A percentile compares a stretch with the other conserved stretches of the same genome.
These are phyloP conservation scores for Candida sonorensis DNA, from an alignment of 805 yeast species.

Conservation along the genomic window DNA sequence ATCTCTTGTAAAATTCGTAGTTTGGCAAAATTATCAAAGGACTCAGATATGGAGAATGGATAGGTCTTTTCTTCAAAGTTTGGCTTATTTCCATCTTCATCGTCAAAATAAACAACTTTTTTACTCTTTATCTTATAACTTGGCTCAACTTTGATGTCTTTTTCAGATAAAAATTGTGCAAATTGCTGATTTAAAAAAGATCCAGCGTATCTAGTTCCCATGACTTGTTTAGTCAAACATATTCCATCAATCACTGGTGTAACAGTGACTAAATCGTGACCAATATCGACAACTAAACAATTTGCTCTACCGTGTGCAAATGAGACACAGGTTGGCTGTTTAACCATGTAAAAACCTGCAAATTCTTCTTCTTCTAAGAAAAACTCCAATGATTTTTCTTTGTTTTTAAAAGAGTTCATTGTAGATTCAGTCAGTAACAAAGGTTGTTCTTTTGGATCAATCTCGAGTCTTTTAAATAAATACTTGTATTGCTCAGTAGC, in stretches of 20 bases:
- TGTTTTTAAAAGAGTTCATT: conserved; percentile 67
- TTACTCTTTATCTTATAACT: conserved; percentile 47
- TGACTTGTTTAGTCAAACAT: conserved; percentile 61
- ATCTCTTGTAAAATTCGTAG: conserved; percentile 59
- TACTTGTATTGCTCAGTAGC: conserved; percentile 68
- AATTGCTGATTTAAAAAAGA: conserved; percentile 52
- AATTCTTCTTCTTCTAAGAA: conserved; percentile 62
- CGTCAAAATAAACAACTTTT: conserved; percentile 23
- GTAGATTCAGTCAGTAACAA: conserved; percentile 79
- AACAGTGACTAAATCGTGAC: conserved; percentile 70
- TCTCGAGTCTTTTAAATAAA: conserved; percentile 46
- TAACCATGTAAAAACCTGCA: conserved; percentile 77
- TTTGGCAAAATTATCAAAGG: conserved; percentile 51
- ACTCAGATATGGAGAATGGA: conserved; percentile 34
- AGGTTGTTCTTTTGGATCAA: conserved; percentile 64
- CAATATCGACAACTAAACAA: conserved; percentile 79
- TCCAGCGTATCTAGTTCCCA: conserved; percentile 72
- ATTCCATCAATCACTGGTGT: conserved; percentile 83
- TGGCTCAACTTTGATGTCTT: conserved; percentile 32
- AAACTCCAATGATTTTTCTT: conserved; percentile 63
- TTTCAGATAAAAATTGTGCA: conserved; percentile 30
- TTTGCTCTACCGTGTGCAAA: conserved; percentile 86
- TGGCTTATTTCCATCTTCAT: conserved; percentile 14
- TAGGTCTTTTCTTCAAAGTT: conserved; percentile 23
- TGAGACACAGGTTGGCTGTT: conserved; percentile 80